Base-by-base conservation (phyloP, 768 basidiomycete genomes). In the Suillus subluteus region DNA sequence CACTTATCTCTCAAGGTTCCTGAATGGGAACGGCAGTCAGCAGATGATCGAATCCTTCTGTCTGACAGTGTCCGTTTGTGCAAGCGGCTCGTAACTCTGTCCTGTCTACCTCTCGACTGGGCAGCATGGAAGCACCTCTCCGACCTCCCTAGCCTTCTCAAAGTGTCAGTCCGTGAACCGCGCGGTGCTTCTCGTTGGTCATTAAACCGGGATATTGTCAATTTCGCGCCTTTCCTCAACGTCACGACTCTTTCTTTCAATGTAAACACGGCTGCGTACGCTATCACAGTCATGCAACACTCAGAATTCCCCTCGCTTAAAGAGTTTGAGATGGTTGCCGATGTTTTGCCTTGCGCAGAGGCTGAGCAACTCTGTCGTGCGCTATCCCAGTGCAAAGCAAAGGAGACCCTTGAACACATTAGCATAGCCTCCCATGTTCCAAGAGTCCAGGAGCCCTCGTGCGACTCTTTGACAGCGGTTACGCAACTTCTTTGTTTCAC, bases 81-180 rank as follows among this genome's bases (percentile, higher is more conserved):
- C 52, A 30, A 30, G 52, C 52, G 26, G 26, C 52, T 52, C 8
- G 16, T 52, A 18, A 52, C 52, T 30, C 52, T 52, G 26, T 52
- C 52, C 52, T 52, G 52, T 30, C 52, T 9, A 16, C 52, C 52
- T 52, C 52, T 52, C 26, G 52, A 52, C 16, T 52, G 52, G 52
- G 26, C 15, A 18, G 26, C 52, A 52, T 52, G 52, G 52, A 52
- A 30, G 15, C 26, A 52, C 26, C 52, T 52, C 26, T 52, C 52
- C 26, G 4, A 18, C 26, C 26, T 52, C 15, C 52, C 52, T 16
- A 52, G 52, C 52, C 52, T 52, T 30, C 52, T 52, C 26, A 52
- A 26, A 52, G 52, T 52, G 26, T 52, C 52, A 52, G 26, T 52
- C 52, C 8, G 16, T 52, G 52, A 52, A 52, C 52, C 26, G 15